Evolutionary conservation across 176 grass and related monocot species (phyloP).

Genomic region (Microstegium vimineum): DNA sequence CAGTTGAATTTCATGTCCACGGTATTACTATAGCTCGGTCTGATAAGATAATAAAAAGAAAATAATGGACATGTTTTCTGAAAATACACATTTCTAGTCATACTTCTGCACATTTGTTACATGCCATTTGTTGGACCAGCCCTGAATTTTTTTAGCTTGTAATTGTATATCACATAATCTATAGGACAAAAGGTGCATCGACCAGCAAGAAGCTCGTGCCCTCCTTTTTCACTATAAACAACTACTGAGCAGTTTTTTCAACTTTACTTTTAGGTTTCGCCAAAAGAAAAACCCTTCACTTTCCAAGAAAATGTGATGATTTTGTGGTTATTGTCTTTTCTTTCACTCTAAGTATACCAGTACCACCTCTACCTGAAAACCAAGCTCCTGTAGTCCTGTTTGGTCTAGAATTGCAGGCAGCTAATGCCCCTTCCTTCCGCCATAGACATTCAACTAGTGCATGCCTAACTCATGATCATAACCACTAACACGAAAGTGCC

Average conservation of each 20-base stretch:
- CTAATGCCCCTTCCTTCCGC: neutral
- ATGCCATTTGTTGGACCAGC: neutral
- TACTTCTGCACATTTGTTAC: neutral
- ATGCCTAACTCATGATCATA: neutral
- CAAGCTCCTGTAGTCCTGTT: neutral
- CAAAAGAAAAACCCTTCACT: neutral
- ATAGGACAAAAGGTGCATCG: neutral
- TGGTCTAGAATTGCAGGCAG: neutral
- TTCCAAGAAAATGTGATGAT: neutral
- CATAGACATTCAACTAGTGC: neutral
- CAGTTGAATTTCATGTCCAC: neutral
- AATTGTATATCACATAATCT: neutral
- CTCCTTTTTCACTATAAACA: neutral
- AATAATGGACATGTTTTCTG: neutral
- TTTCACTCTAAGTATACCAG: slow-evolving; percentile 1
- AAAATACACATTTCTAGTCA: neutral
- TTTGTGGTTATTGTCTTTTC: neutral
- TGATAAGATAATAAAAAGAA: neutral
- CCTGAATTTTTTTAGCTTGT: neutral
- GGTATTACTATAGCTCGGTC: neutral
- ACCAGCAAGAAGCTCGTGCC: neutral
- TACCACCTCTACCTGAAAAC: neutral
- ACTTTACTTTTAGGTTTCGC: neutral
- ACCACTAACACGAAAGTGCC: neutral
- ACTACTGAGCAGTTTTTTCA: neutral